Evolutionary conservation across 129 eudicot species (phyloP).

Genomic region (Dittrichia graveolens): DNA sequence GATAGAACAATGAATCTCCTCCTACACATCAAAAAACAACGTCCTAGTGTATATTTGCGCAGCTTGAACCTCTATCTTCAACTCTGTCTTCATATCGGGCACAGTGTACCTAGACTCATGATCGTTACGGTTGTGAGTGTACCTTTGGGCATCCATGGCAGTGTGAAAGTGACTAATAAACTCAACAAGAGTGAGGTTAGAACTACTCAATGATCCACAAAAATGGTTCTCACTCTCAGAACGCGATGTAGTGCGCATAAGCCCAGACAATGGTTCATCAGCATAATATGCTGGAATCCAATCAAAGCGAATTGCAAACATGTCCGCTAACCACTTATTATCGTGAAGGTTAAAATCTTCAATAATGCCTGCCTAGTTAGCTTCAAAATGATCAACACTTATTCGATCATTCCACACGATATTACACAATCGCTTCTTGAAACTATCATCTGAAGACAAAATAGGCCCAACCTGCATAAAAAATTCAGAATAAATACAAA

Average conservation of each 20-base stretch:
- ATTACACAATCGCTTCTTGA: no score
- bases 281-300: neutral
- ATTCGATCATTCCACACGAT: neutral
- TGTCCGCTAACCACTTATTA: neutral
- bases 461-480: no score
- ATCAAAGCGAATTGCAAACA: neutral
- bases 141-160: neutral
- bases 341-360: neutral
- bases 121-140: neutral
- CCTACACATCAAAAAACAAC: neutral
- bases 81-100: no score
- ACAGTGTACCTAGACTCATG: no score
- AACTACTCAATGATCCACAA: neutral
- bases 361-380: neutral
- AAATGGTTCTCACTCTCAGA: neutral
- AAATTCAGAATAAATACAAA: no score
- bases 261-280: no score
- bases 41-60: neutral
- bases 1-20: no score
- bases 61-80: neutral
- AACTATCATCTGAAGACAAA: no score
- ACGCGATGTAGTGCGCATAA: neutral
- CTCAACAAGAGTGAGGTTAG: neutral
- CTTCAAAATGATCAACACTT: neutral
- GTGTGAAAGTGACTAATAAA: neutral